Evolutionary conservation across 108 stramenopile genomes (phyloP).

Genomic region (Discostella stelligeroides): DNA sequence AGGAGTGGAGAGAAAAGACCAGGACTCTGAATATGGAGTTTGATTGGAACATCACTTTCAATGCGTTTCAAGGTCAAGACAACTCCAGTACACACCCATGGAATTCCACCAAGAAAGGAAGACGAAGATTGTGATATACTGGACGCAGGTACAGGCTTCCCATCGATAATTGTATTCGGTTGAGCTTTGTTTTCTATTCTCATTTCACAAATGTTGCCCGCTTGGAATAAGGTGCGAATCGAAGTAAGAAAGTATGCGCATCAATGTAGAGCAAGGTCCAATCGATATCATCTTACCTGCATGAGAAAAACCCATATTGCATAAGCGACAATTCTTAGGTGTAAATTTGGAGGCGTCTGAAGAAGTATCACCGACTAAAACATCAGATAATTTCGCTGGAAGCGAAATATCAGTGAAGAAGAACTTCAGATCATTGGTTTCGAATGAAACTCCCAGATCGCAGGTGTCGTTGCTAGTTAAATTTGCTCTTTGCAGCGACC

Average conservation of each 20-base stretch:
- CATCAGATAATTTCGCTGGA: constrained; percentile 27
- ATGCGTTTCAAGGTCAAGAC: constrained; percentile 40
- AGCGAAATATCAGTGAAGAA: constrained; percentile 42
- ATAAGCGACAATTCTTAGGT: constrained; percentile 38
- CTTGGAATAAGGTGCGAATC: neutral
- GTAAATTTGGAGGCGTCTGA: constrained; percentile 31
- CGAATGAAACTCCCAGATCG: constrained; percentile 22
- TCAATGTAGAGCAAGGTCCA: neutral
- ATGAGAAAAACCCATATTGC: constrained; percentile 49
- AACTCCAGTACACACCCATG: constrained; percentile 71
- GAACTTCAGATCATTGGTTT: constrained; percentile 27
- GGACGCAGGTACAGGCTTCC: constrained; percentile 34
- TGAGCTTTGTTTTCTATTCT: constrained; percentile 3
- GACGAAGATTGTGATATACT: constrained; percentile 18
- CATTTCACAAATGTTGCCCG: constrained; percentile 43
- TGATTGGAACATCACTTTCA: constrained; percentile 10
- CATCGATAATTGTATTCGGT: constrained; percentile 21
- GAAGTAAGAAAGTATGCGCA: neutral
- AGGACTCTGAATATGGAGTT: constrained; percentile 23
- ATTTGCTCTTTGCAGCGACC: constrained; percentile 3
- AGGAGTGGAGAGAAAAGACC: constrained; percentile 34
- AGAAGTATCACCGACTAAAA: constrained; percentile 21
- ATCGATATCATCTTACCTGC: constrained; percentile 23
- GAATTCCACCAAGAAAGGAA: constrained; percentile 66
- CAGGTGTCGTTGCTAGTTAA: neutral